Base-by-base conservation (phyloP, 805 yeast genomes). In the Metschnikowia arizonensis region DNA sequence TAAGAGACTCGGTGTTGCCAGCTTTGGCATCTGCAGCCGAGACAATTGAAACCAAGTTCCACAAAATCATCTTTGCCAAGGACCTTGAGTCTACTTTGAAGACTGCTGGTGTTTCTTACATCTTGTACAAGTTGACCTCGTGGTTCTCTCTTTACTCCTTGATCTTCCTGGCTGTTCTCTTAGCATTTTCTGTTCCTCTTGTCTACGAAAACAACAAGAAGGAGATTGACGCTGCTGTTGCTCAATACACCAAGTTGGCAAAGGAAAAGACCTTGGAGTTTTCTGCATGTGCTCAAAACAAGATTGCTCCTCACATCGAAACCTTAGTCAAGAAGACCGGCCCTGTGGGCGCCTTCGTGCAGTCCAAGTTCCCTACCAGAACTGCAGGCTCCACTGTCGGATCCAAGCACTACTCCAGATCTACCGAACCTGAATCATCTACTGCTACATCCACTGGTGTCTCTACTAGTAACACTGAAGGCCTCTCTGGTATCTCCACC, bases 171-270 rank as follows among this genome's bases (percentile, higher is more conserved):
- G 64, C 79, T 35, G 81, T 82, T 40, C 64, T 86, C 40, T 60
- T 73, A 17, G 75, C 84, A 12, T 91, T 91, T 76, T 66, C 95
- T 35, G 70, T 78, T 36, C 98, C 98, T 48, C 78, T 77, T 24
- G 59, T 84, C 50, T 91, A 90, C 74, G 69, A 78, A 57, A 75
- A 76, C 55, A 81, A 85, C 78, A 82, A 88, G 76, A 75, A 75
- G 60, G 83, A 86, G 72, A 85, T 90, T 60, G 89, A 85, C 68
- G 78, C 77, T 39, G 76, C 79, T 35, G 76, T 81, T 34, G 74
- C 73, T 42, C 64, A 70, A 50, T 61, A 58, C 59, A 52, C 74
- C 50, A 60, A 61, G 53, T 35, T 76, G 29, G 81, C 80, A 39
- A 75, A 73, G 57, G 75, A 69, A 35, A 80, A 82, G 65, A 58